Evolutionary conservation across 164 flowering plant genomes (phyloP).

Genomic region (Aristolochia californica): DNA sequence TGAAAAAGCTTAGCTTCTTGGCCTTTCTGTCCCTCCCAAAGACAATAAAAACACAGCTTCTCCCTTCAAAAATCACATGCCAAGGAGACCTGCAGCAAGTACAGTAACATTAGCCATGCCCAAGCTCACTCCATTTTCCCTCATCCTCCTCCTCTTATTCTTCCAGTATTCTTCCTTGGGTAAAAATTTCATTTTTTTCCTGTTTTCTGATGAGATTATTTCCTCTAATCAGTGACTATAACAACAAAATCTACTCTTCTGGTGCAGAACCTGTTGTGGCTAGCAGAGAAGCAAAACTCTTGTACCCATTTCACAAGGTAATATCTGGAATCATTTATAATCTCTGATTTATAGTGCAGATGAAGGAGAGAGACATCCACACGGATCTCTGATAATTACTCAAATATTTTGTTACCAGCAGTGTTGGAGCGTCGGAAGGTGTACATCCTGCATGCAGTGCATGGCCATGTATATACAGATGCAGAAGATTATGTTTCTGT

Average conservation of each 20-base stretch:
- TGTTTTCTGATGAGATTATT: too few relatives aligned
- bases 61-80: constrained; percentile 7
- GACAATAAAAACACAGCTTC: constrained; percentile 8
- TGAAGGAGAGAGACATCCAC: too few relatives aligned
- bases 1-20: constrained; percentile 13
- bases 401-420: too few relatives aligned
- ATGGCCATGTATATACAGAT: too few relatives aligned
- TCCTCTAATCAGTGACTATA: too few relatives aligned
- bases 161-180: constrained; percentile 19
- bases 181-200: neutral
- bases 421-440: too few relatives aligned
- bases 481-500: neutral
- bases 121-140: constrained; percentile 14
- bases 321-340: too few relatives aligned
- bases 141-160: constrained; percentile 13
- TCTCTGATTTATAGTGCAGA: too few relatives aligned
- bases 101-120: constrained; percentile 15
- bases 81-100: neutral
- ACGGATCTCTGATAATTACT: too few relatives aligned
- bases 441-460: too few relatives aligned
- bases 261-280: neutral
- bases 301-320: neutral
- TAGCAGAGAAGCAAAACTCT: neutral
- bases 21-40: constrained; percentile 11
- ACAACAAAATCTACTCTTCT: neutral